Evolutionary conservation across 2,329 filamentous ascomycete genomes (phyloP), one percentile per base, ranked within the genome.

Genomic region (Colletotrichum chrysophilum): DNA sequence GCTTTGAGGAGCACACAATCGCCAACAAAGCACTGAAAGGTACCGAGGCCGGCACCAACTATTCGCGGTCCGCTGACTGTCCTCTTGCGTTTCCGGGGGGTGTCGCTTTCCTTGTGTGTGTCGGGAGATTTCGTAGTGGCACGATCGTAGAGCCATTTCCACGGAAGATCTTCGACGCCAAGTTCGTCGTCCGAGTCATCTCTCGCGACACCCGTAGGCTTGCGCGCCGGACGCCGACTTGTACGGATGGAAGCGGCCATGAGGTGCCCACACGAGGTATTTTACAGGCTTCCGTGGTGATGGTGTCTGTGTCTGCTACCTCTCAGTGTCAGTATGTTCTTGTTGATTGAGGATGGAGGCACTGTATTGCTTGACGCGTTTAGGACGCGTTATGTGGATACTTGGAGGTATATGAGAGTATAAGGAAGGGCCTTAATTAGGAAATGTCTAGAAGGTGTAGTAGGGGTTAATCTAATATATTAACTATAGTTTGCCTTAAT

Each of bases 171-270:
- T 66, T 94, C 92, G 43, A 90, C 88, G 32, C 92, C 94, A 28
- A 97, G 90, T 83, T 98, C 96, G 84, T 98, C 96, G 83, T 98
- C 96, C 1, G 95, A 97, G 82, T 98, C 94, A 76, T 97, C 94
- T 80, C 94, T 89, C 8, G 88, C 85, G 13, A 96, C 88, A 34
- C 93, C 93, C 84, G 91, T 77, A 12, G 77, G 32, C 65, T 61
- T 60, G 56, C 43, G 34, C 24, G 21, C n/a, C 21, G n/a, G 34
- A 18, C n/a, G 30, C 18, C 30, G 34, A 24, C 21, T 65, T 21
- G 24, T 36, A 8, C 18, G 14, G 14, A 34, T n/a, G 18, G 34
- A 65, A 65, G 28, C 9, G 18, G 34, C n/a, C 16, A 66, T 62
- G 30, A n/a, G 26, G n/a, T 62, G n/a, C 34, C n/a, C n/a, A 24